A percentile compares a stretch with the other conserved stretches of the same genome.
Conservation (phyloP, 2,329 filamentous ascomycete genomes). For the Talaromyces atroroseus region DNA sequence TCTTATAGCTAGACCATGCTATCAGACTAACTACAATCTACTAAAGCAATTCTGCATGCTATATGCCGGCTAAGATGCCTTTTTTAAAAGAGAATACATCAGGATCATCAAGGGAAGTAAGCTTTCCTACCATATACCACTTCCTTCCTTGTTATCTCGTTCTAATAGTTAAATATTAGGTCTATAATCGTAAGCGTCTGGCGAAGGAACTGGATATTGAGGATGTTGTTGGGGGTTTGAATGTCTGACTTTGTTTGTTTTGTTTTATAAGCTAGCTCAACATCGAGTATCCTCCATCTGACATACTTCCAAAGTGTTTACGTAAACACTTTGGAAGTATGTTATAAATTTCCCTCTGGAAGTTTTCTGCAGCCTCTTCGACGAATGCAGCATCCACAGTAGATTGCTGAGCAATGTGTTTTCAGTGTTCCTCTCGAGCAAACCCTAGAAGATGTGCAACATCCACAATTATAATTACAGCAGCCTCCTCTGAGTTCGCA, state of each 20-base stretch:
- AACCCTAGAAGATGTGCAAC: neutral
- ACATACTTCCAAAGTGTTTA: neutral
- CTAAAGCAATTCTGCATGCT: too few species aligned
- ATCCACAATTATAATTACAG: conserved; percentile 6
- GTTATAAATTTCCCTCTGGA: neutral
- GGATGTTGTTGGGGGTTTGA: neutral
- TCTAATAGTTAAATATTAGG: too few species aligned
- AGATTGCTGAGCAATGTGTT: neutral
- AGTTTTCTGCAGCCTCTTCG: neutral
- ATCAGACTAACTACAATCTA: too few species aligned
- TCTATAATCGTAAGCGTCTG: too few species aligned
- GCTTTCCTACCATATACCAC: too few species aligned
- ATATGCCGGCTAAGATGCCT: too few species aligned
- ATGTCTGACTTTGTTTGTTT: neutral
- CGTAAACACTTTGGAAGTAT: too few species aligned
- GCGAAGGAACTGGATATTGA: neutral
- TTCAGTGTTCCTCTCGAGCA: neutral
- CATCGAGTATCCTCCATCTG: neutral
- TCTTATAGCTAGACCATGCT: too few species aligned
- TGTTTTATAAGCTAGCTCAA: neutral
- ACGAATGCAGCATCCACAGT: conserved; percentile 10
- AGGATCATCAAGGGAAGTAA: too few species aligned
- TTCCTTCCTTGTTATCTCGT: too few species aligned
- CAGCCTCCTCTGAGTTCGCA: conserved; percentile 1
- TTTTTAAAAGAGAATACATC: too few species aligned